phyloP scores from a whole-genome alignment of 2,329 filamentous ascomycete genomes.

The Myriosclerotinia scirpicola region DNA sequence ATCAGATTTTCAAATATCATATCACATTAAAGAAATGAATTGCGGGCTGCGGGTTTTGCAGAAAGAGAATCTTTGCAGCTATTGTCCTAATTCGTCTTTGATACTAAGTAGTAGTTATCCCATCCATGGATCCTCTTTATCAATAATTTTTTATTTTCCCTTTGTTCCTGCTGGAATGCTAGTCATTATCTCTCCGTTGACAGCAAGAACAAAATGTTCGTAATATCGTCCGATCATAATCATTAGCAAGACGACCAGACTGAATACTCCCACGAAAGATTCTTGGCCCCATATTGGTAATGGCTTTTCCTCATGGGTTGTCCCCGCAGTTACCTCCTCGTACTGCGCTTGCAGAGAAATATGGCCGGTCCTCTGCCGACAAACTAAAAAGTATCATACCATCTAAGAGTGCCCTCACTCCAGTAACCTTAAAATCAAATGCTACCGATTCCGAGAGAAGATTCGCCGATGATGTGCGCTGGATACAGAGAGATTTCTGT shows the following conservation, averaged over 20 bases:
- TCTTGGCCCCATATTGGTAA: neutral
- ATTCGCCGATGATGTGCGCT: conserved; percentile 16
- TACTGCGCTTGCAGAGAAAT: conserved; percentile 14
- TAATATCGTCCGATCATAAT: neutral
- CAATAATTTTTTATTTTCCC: neutral
- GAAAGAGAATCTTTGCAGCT: neutral
- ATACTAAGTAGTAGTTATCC: neutral
- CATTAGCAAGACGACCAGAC: neutral
- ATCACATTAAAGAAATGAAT: no score
- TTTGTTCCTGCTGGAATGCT: neutral
- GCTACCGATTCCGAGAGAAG: neutral
- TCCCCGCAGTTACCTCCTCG: neutral
- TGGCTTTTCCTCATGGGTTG: conserved; percentile 1
- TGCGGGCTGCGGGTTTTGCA: no score
- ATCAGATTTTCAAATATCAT: neutral
- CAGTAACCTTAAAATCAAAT: conserved; percentile 1
- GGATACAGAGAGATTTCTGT: neutral
- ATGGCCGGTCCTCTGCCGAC: neutral
- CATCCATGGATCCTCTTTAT: no score
- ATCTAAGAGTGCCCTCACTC: conserved; percentile 22
- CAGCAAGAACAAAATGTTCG: no score
- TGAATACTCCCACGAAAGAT: neutral
- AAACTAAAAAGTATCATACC: conserved; percentile 3
- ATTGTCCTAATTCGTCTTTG: neutral
- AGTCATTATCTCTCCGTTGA: neutral